Evolutionary conservation across 2,329 filamentous ascomycete species (phyloP).

Genomic region (Penicillium sp.): DNA sequence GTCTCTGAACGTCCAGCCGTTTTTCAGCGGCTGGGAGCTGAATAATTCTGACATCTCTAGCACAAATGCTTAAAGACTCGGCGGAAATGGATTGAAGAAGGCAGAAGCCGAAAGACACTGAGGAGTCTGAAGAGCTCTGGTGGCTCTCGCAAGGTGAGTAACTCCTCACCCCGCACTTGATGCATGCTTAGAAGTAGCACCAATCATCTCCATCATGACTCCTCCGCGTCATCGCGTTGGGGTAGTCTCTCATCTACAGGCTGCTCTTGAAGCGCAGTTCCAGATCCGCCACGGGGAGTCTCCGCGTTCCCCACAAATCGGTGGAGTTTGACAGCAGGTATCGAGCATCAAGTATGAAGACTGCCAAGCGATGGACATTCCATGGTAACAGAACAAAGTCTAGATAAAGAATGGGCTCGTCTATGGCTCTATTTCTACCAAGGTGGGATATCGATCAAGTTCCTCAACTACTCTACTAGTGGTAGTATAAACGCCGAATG

Average conservation of each 20-base stretch:
- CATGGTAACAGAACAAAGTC: too few relatives aligned
- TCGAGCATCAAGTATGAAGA: not conserved
- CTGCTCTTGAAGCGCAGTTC: not conserved
- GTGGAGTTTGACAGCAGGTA: not conserved
- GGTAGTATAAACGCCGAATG: too few relatives aligned
- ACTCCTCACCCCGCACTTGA: constrained; percentile 2
- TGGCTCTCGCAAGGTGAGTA: not conserved
- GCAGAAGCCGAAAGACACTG: not conserved
- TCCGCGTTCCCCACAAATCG: not conserved
- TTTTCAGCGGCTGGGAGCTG: not conserved
- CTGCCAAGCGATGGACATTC: too few relatives aligned
- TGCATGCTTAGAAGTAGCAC: not conserved
- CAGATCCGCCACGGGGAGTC: constrained; percentile 1
- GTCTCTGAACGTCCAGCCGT: constrained; percentile 45
- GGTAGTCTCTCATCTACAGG: not conserved
- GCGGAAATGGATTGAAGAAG: not conserved
- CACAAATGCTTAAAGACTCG: not conserved
- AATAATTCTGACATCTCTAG: not conserved
- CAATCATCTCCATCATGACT: not conserved
- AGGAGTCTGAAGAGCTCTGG: not conserved
- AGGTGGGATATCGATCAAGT: too few relatives aligned
- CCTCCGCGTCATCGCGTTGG: not conserved
- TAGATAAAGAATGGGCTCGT: too few relatives aligned
- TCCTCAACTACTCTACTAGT: too few relatives aligned
- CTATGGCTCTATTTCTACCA: too few relatives aligned